Conservation (phyloP, 1,284 basidiomycete species). For the Tilletia setariae region DNA sequence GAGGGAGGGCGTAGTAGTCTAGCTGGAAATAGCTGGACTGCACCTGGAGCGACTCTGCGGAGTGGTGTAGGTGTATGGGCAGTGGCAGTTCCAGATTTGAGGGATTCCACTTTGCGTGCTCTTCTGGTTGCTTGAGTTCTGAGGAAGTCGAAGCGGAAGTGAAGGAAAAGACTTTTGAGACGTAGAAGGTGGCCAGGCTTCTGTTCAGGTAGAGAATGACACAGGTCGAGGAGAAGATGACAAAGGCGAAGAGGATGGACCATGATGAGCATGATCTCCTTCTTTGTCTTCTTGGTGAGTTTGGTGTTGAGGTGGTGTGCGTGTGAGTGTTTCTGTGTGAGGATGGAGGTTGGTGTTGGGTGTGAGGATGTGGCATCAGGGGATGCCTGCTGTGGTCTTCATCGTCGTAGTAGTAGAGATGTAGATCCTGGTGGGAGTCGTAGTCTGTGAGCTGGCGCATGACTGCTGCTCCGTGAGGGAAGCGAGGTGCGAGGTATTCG, state of each 20-base stretch:
- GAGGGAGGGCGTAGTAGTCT: slow-evolving; percentile 9
- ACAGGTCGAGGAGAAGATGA: background rate
- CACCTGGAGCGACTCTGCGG: too few relatives aligned
- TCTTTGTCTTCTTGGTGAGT: background rate
- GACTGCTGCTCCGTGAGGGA: too few relatives aligned
- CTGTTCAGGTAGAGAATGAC: background rate
- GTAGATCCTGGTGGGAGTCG: too few relatives aligned
- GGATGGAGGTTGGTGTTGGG: too few relatives aligned
- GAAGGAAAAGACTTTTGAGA: background rate
- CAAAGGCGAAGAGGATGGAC: background rate
- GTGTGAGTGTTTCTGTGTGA: too few relatives aligned
- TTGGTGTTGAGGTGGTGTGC: too few relatives aligned
- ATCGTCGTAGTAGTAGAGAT: too few relatives aligned
- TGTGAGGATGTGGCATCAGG: too few relatives aligned
- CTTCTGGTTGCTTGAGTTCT: background rate
- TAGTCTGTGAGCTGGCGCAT: too few relatives aligned
- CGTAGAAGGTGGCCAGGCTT: background rate
- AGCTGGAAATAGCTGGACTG: background rate
- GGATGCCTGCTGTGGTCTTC: too few relatives aligned
- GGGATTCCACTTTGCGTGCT: background rate
- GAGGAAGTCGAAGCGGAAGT: background rate
- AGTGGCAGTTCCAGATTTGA: background rate
- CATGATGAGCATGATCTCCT: background rate
- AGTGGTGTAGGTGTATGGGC: background rate
- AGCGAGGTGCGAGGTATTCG: too few relatives aligned